phyloP scores from a whole-genome alignment of 352 stramenopile genomes.

The Achlya hypogyna region DNA sequence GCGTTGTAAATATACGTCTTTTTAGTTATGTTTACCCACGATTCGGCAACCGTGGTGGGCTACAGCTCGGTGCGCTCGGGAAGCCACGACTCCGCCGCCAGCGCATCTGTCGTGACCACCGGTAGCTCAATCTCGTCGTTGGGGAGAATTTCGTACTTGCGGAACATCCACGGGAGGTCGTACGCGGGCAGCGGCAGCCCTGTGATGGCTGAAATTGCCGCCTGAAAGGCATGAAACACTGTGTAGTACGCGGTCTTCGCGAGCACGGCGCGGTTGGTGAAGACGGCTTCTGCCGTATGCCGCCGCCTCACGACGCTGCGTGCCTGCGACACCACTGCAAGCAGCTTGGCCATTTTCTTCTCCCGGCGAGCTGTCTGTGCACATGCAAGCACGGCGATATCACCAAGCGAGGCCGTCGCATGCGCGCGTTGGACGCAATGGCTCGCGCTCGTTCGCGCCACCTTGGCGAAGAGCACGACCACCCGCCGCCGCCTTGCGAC shows the following conservation, averaged over 20 bases:
- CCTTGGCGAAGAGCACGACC: background rate
- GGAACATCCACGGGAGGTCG: conserved; percentile 5
- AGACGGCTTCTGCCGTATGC: background rate
- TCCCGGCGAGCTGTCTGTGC: background rate
- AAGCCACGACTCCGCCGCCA: background rate
- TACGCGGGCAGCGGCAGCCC: background rate
- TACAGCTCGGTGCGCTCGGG: background rate
- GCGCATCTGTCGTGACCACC: background rate
- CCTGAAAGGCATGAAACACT: background rate
- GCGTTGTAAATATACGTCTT: too few relatives aligned
- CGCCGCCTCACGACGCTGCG: background rate
- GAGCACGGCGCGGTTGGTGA: background rate
- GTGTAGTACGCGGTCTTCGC: background rate
- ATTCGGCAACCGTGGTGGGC: too few relatives aligned
- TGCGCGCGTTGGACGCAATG: too few relatives aligned
- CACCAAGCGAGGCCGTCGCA: too few relatives aligned
- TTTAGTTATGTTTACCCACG: too few relatives aligned
- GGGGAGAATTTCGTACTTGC: conserved; percentile 4
- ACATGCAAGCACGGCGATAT: too few relatives aligned
- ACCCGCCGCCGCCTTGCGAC: too few relatives aligned
- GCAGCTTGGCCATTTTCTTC: background rate
- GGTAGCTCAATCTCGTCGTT: conserved; percentile 8
- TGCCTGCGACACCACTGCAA: background rate
- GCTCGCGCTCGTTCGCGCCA: background rate
- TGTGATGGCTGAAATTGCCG: background rate